Conservation (phyloP, 768 basidiomycete genomes). For the Lyophyllum atratum region DNA sequence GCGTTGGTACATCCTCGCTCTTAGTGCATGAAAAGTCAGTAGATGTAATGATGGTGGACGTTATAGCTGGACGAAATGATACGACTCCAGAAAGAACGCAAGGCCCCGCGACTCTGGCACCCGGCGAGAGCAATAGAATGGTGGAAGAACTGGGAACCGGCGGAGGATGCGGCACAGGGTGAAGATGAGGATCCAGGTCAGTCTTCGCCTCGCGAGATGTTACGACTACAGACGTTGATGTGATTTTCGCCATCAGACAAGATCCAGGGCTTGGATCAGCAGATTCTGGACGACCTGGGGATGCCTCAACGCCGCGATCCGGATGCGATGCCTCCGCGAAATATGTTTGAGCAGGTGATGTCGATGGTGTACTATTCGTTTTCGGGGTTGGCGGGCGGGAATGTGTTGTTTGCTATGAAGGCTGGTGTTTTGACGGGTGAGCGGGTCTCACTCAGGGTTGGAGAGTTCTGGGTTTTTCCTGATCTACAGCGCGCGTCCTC, state of each 20-base stretch:
- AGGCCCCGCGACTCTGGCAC: constrained; percentile 53
- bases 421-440: constrained; percentile 64
- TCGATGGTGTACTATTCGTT: constrained; percentile 42
- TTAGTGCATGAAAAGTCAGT: not conserved
- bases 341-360: constrained; percentile 54
- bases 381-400: constrained; percentile 51
- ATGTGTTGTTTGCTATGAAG: constrained; percentile 70
- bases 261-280: constrained; percentile 57
- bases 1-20: constrained; percentile 6
- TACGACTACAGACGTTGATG: not conserved
- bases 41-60: not conserved
- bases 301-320: constrained; percentile 63
- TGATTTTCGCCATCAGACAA: constrained; percentile 27
- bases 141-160: constrained; percentile 47
- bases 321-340: constrained; percentile 71
- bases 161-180: constrained; percentile 44
- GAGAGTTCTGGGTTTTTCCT: too few relatives aligned
- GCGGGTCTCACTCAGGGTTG: not conserved
- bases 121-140: constrained; percentile 45
- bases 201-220: not conserved
- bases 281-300: constrained; percentile 51
- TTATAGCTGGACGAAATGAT: constrained; percentile 59
- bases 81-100: constrained; percentile 50
- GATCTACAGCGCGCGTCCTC: too few relatives aligned
- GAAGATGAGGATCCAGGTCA: constrained; percentile 77